A percentile compares a stretch with the other conserved stretches of the same genome.
These are phyloP conservation scores for Pisolithus orientalis DNA, from an alignment of 768 basidiomycete genomes.

Conservation along the genomic window DNA sequence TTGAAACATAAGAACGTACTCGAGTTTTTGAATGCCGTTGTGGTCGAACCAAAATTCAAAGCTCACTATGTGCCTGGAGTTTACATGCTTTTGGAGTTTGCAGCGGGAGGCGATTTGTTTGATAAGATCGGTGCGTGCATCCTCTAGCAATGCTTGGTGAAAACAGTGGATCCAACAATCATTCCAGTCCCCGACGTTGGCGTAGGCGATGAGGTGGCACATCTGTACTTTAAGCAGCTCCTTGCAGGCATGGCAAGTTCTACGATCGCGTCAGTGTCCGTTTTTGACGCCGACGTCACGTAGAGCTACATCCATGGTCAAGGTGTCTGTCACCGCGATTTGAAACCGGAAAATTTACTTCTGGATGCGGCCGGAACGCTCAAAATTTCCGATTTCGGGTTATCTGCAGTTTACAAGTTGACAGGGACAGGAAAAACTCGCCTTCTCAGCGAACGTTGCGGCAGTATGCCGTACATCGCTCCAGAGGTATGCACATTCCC, in stretches of 20 bases:
- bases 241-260: conserved; percentile 69
- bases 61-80: conserved; percentile 67
- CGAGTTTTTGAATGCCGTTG: conserved; percentile 72
- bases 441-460: conserved; percentile 73
- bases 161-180: neutral
- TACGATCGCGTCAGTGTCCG: neutral
- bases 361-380: conserved; percentile 78
- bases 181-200: conserved; percentile 82
- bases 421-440: conserved; percentile 77
- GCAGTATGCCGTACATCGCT: conserved; percentile 90
- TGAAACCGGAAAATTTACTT: conserved; percentile 95
- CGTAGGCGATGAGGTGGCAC: conserved; percentile 79
- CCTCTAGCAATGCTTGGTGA: neutral
- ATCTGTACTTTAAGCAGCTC: conserved; percentile 85
- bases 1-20: conserved; percentile 78
- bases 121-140: conserved; percentile 87
- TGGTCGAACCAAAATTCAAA: conserved; percentile 60
- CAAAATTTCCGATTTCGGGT: conserved; percentile 94
- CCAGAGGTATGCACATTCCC: conserved; percentile 63
- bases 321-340: conserved; percentile 93
- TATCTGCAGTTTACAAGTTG: conserved; percentile 84
- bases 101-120: conserved; percentile 91
- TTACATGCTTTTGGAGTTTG: conserved; percentile 91
- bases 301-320: conserved; percentile 81
- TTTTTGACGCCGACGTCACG: neutral